Conservation (phyloP, 2,329 filamentous ascomycete genomes). For the Teratosphaeria pseudoeucalypti region DNA sequence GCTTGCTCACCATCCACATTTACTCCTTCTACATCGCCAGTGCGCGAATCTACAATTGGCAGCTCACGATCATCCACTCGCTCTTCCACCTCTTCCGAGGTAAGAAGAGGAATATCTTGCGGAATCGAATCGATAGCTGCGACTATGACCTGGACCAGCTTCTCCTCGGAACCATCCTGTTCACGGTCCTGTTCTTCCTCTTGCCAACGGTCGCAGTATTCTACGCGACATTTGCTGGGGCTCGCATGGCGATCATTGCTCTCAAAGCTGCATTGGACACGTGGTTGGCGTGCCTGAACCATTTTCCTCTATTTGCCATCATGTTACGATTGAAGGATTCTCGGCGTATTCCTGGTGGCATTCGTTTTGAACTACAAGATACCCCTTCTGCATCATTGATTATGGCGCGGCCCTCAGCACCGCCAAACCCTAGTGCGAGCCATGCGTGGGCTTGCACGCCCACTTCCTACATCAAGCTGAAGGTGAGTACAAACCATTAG, state of each 20-base stretch:
- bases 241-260: slow-evolving; percentile 88
- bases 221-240: slow-evolving; percentile 89
- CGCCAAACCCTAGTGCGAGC: background rate
- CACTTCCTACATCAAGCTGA: slow-evolving; percentile 76
- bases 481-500: slow-evolving; percentile 43
- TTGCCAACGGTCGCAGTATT: slow-evolving; percentile 93
- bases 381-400: slow-evolving; percentile 36
- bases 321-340: slow-evolving; percentile 96
- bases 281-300: slow-evolving; percentile 83
- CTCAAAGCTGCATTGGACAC: slow-evolving; percentile 89
- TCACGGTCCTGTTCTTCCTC: slow-evolving; percentile 89
- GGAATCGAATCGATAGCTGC: slow-evolving; percentile 96
- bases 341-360: slow-evolving; percentile 74
- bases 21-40: slow-evolving; percentile 97
- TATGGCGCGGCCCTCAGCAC: slow-evolving; percentile 1
- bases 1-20: slow-evolving; percentile 85
- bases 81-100: slow-evolving; percentile 98
- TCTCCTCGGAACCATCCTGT: slow-evolving; percentile 89
- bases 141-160: slow-evolving; percentile 98
- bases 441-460: slow-evolving; percentile 33
- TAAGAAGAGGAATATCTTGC: slow-evolving; percentile 93
- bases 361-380: slow-evolving; percentile 82
- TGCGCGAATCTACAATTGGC: slow-evolving; percentile 96
- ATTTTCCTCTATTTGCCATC: slow-evolving; percentile 92
- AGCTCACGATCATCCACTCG: slow-evolving; percentile 89